phyloP scores from a whole-genome alignment of 192 early-diverging fungal genomes.

The Coemansia biformis region DNA sequence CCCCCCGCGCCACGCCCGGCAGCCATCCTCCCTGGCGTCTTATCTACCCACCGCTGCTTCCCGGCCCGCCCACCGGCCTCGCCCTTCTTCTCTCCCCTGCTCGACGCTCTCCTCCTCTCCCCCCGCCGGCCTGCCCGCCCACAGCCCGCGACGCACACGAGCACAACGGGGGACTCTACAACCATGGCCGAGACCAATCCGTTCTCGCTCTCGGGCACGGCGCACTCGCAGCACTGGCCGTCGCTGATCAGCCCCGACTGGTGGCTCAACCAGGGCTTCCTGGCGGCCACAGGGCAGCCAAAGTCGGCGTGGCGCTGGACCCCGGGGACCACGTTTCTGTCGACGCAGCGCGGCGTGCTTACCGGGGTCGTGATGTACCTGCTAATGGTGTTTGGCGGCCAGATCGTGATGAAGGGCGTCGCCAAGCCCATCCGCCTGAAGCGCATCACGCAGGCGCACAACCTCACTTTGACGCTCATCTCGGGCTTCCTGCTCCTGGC shows the following conservation, averaged over 20 bases:
- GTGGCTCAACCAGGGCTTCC: slow-evolving; percentile 51
- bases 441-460: slow-evolving; percentile 74
- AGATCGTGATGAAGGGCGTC: slow-evolving; percentile 60
- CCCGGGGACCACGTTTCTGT: slow-evolving; percentile 46
- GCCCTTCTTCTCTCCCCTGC: no score
- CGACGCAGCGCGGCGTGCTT: slow-evolving; percentile 49
- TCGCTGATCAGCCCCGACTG: slow-evolving; percentile 52
- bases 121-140: no score
- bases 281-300: slow-evolving; percentile 42
- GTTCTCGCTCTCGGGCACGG: slow-evolving; percentile 48
- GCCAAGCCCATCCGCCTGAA: slow-evolving; percentile 53
- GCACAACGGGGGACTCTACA: not conserved
- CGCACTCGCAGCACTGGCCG: slow-evolving; percentile 51
- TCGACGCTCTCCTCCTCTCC: no score
- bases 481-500: slow-evolving; percentile 69
- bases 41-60: no score
- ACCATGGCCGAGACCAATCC: slow-evolving; percentile 42
- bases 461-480: slow-evolving; percentile 67
- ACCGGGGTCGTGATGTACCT: slow-evolving; percentile 59
- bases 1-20: no score
- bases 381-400: slow-evolving; percentile 76
- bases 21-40: no score
- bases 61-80: no score
- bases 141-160: no score
- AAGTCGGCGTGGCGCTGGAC: slow-evolving; percentile 51